Percentiles rank a stretch among this genome's conserved stretches.
phyloP scores from a whole-genome alignment of 1,284 basidiomycete genomes.

The Mycena sp. region DNA sequence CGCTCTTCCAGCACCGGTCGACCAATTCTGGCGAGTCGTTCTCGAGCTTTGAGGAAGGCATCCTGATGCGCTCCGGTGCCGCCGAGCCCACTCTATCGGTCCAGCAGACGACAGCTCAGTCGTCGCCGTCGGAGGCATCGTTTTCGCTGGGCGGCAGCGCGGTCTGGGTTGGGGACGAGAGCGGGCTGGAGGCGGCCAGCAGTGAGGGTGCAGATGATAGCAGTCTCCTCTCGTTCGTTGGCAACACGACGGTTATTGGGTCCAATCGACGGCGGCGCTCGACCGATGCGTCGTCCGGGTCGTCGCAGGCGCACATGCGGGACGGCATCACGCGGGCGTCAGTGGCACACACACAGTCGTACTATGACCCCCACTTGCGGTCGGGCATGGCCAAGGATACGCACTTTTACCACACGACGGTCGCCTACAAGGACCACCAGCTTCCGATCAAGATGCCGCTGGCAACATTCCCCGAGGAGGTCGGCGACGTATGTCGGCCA shows the following conservation, averaged over 20 bases:
- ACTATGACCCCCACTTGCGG: constrained; percentile 54
- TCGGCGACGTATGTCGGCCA: constrained; percentile 73
- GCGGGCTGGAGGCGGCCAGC: constrained; percentile 52
- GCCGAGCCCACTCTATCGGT: constrained; percentile 41
- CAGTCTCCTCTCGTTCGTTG: constrained; percentile 50
- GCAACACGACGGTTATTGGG: constrained; percentile 32
- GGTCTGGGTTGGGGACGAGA: constrained; percentile 83
- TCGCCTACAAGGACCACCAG: constrained; percentile 72
- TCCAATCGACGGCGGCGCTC: constrained; percentile 65
- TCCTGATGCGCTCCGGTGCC: constrained; percentile 57
- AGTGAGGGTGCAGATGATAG: constrained; percentile 47
- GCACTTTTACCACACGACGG: constrained; percentile 81
- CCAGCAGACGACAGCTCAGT: constrained; percentile 42
- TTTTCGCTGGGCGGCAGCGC: constrained; percentile 80
- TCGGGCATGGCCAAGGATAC: constrained; percentile 83
- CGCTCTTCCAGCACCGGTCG: constrained; percentile 54
- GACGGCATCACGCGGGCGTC: constrained; percentile 57
- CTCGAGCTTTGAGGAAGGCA: constrained; percentile 72
- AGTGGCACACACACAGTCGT: constrained; percentile 46
- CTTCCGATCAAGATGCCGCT: constrained; percentile 83
- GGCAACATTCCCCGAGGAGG: constrained; percentile 82
- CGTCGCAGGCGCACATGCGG: constrained; percentile 55
- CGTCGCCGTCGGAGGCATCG: constrained; percentile 73
- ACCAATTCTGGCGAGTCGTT: constrained; percentile 68
- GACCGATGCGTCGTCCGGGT: constrained; percentile 76